Evolutionary conservation across 148 eudicot genomes (phyloP), one percentile per base, ranked within the genome.

Genomic region (Silene latifolia): DNA sequence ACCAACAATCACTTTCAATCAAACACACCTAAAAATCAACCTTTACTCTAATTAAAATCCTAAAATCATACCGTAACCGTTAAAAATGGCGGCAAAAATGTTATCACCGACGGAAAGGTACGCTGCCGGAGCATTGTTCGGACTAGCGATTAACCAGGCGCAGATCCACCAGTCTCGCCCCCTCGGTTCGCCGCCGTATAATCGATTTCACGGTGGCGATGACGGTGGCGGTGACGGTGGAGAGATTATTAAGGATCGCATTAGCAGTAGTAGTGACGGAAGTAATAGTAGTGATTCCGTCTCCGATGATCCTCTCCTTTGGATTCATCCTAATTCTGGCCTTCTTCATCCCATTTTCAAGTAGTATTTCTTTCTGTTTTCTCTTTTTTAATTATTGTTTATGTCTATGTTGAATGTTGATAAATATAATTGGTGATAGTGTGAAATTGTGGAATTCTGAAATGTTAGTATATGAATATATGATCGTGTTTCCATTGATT

Each of bases 261-360:
- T 54, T 81, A 79, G 65, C 86, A 82, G 29, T 78, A 44, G 54
- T 71, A 86, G 92, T 81, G 85, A 51, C 66, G 63, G 79, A 21
- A 83, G 89, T 66, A 84, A 86, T 15, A 76, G 83, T 57, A 76
- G 79, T 71, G 90, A 88, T 75, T 87, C 96, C 0, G 91, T 84
- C 53, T 60, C 84, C 7, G 89, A 87, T 4, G 92, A 92, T 23
- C 96, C 90, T 1, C 68, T 74, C 29, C 91, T 88, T 48, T 94
- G 98, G 98, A 86, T 88, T 53, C 77, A 91, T 63, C 81, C 80
- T 0, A 75, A 85, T 9, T 78, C 90, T 65, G 81, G 73, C 42
- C 87, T 95, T 42, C 93, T 95, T 72, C 97, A 90, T 69, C 97
- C 97, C 21, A 58, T 95, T 72, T 87, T 95, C 89, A 83, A 86